Base-by-base conservation (phyloP, 192 early-diverging fungal genomes). In the Linnemannia exigua region DNA sequence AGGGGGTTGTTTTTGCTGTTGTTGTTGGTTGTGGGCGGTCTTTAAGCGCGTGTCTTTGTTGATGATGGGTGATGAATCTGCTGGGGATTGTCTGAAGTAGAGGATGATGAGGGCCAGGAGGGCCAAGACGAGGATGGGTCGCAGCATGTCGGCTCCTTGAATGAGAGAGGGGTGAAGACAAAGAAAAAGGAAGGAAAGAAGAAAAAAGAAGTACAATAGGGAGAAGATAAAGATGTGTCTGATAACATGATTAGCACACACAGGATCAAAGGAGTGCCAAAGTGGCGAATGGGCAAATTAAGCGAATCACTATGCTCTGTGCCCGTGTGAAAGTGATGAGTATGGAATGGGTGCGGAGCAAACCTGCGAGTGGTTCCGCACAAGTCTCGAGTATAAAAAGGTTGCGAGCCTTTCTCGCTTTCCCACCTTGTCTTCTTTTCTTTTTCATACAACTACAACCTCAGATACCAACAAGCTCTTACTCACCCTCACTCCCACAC, bases 71-170 rank as follows among this genome's bases (percentile, higher is more conserved):
- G 77, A n/a, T 47, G 37, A 19, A 48, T 48, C 54, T 36, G 73
- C 20, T 41, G 8, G 28, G 28, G 76, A 63, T 52, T 78, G 61
- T 50, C 48, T 25, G 66, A 20, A 77, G 48, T 76, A 86, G 66
- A 82, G 44, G 69, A 76, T 63, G 67, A 86, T 35, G 0, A 78
- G 35, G 61, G 68, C 50, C 47, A 86, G 50, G 38, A 86, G 36
- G 12, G 84, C 79, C 46, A 76, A n/a, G 71, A 86, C 17, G 20
- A 80, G 38, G 35, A 71, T 15, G 3, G 73, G 74, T 52, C 77
- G n/a, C 28, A 85, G 72, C 82, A 85, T 85, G 22, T 52, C 9
- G 35, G 28, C 12, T 25, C 0, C 11, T 63, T 63, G 58, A 63
- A 31, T 31, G 75, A 69, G 50, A 41, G 19, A 44, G 38, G 31